Evolutionary conservation across 495 filamentous ascomycete species (phyloP).

Genomic region (Aspergillus mulundensis): DNA sequence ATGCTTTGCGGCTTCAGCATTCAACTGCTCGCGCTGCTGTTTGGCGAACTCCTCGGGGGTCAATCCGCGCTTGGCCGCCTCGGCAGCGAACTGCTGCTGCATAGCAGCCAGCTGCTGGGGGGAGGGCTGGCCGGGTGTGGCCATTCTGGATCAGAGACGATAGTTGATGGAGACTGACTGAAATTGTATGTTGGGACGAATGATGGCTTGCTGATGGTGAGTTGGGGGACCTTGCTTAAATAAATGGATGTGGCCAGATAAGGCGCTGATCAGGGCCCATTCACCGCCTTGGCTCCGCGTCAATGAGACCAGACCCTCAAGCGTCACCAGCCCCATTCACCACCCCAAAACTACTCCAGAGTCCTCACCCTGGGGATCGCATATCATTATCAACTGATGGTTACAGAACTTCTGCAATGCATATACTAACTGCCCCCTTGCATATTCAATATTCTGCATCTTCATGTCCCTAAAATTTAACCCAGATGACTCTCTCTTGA

Average conservation of each 20-base stretch:
- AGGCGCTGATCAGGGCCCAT: constrained; percentile 13
- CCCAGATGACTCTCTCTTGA: constrained; percentile 26
- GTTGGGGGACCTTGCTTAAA: background rate
- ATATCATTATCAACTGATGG: background rate
- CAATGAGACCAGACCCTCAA: too few relatives aligned
- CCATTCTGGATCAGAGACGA: constrained; percentile 32
- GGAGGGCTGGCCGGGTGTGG: constrained; percentile 60
- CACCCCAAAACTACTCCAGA: background rate
- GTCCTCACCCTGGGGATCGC: background rate
- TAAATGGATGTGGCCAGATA: constrained; percentile 35
- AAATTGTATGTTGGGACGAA: constrained; percentile 2
- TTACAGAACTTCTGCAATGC: constrained; percentile 3
- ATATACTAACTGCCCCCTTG: background rate
- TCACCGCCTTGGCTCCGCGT: constrained; percentile 13
- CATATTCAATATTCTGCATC: background rate
- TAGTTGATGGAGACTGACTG: background rate
- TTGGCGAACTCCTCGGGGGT: constrained; percentile 70
- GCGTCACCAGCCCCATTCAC: background rate
- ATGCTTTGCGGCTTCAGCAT: constrained; percentile 60
- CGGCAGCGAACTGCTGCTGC: constrained; percentile 76
- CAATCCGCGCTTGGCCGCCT: constrained; percentile 71
- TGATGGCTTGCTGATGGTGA: background rate
- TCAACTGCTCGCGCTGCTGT: constrained; percentile 50
- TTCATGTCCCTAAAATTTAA: constrained; percentile 36
- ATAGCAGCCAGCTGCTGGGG: constrained; percentile 82